A percentile compares a stretch with the other conserved stretches of the same genome.
phyloP scores from a whole-genome alignment of 441 rosid species.

The Kokia cookei region DNA sequence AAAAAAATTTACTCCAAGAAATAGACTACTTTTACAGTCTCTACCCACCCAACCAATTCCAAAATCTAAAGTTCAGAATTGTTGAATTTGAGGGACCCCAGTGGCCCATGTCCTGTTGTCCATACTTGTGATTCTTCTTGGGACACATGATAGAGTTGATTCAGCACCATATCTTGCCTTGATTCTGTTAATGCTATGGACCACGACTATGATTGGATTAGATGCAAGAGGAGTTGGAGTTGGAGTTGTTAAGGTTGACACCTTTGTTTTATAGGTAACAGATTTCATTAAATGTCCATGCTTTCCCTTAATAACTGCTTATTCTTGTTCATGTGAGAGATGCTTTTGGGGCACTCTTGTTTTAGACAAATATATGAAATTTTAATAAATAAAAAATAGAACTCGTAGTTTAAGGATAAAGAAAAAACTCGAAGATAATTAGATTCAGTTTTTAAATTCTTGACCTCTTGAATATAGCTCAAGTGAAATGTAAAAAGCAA shows the following conservation, averaged over 20 bases:
- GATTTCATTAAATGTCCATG: not conserved
- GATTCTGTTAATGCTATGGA: not conserved
- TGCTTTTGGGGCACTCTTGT: not conserved
- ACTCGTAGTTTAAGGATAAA: too few species aligned
- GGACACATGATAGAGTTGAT: not conserved
- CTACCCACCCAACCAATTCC: not conserved
- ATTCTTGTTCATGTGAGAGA: not conserved
- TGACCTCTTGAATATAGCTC: not conserved
- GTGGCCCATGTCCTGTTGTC: not conserved
- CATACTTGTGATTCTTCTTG: not conserved
- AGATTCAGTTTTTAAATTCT: not conserved
- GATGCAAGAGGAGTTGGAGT: not conserved
- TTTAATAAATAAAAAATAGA: too few species aligned
- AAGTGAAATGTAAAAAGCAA: not conserved
- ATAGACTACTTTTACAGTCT: too few species aligned
- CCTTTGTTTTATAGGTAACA: slow-evolving; percentile 1
- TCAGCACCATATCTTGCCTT: not conserved
- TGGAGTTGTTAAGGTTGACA: not conserved
- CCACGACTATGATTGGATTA: not conserved
- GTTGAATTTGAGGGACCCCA: not conserved
- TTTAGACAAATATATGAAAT: too few species aligned
- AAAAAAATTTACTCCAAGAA: too few species aligned
- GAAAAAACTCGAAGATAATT: too few species aligned
- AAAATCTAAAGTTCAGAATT: not conserved
- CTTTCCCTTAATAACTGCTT: not conserved